These are phyloP conservation scores for Sisymbrium altissimum DNA, from an alignment of 345 rosid species.

Conservation along the genomic window DNA sequence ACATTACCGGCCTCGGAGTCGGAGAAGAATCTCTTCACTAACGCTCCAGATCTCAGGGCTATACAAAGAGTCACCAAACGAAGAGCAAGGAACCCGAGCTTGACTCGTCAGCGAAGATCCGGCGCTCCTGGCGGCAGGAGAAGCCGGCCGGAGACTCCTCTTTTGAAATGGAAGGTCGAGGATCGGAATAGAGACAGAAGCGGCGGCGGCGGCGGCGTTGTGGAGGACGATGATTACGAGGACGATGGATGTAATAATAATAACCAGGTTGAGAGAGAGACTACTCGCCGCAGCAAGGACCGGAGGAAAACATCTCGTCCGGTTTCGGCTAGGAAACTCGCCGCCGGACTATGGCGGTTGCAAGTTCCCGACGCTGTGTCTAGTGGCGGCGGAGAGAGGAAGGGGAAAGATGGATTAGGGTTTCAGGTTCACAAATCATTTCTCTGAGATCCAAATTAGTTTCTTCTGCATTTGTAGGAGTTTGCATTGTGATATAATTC, in stretches of 20 bases:
- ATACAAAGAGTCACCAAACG: slow-evolving; percentile 40
- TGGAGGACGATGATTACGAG: slow-evolving; percentile 41
- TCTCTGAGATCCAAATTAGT: slow-evolving; percentile 1
- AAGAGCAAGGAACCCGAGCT: slow-evolving; percentile 45
- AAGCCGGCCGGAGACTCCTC: slow-evolving; percentile 79
- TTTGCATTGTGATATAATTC: neutral
- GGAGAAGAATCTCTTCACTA: slow-evolving; percentile 23
- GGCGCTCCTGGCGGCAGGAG: slow-evolving; percentile 46
- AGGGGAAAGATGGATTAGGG: slow-evolving; percentile 50
- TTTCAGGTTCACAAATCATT: slow-evolving; percentile 57
- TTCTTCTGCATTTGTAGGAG: slow-evolving; percentile 1
- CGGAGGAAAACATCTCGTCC: slow-evolving; percentile 26
- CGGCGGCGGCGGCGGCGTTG: slow-evolving; percentile 17
- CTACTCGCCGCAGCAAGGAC: slow-evolving; percentile 35
- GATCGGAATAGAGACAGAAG: slow-evolving; percentile 39
- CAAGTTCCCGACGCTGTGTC: slow-evolving; percentile 50
- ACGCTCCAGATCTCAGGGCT: slow-evolving; percentile 57
- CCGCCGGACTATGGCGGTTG: slow-evolving; percentile 85
- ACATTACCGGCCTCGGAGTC: slow-evolving; percentile 36
- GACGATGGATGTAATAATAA: slow-evolving; percentile 39
- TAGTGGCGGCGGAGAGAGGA: slow-evolving; percentile 38
- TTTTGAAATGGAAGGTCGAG: slow-evolving; percentile 74
- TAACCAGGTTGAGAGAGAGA: slow-evolving; percentile 27
- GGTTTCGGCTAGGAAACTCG: slow-evolving; percentile 85
- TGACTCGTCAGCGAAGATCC: slow-evolving; percentile 51